Conservation (phyloP, 768 basidiomycete species). For the Tremella yokohamensis region DNA sequence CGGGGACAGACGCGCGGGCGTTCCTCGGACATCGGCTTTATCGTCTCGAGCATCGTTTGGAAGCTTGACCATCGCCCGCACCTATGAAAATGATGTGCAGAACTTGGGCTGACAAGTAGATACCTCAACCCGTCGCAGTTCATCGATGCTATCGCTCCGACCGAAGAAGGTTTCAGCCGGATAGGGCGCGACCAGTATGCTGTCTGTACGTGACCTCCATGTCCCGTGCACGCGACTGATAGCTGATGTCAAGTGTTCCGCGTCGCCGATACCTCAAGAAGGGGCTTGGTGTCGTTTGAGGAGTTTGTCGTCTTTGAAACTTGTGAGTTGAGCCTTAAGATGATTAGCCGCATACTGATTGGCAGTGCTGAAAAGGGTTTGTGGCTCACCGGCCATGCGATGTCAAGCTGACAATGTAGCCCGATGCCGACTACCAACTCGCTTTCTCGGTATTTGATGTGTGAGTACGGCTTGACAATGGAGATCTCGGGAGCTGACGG, state of each 20-base stretch:
- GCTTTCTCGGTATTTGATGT: constrained; percentile 94
- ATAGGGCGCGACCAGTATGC: constrained; percentile 85
- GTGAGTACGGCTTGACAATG: constrained; percentile 56
- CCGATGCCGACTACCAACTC: constrained; percentile 96
- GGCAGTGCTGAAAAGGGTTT: constrained; percentile 40
- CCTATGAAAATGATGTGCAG: not conserved
- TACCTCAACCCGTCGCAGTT: constrained; percentile 83
- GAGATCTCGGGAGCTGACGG: constrained; percentile 18
- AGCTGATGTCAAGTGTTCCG: constrained; percentile 40
- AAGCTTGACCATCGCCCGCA: too few relatives aligned
- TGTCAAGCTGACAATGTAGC: constrained; percentile 62
- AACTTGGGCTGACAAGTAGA: not conserved
- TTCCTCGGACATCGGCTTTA: too few relatives aligned
- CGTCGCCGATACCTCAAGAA: constrained; percentile 44
- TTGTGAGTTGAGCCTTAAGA: constrained; percentile 31
- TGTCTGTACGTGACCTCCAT: constrained; percentile 68
- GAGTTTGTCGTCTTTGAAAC: constrained; percentile 97
- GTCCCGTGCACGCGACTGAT: not conserved
- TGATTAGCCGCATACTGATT: constrained; percentile 1
- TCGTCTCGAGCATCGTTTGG: too few relatives aligned
- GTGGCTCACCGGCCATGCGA: not conserved
- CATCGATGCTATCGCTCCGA: constrained; percentile 90
- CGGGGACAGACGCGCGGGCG: too few relatives aligned
- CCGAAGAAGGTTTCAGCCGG: constrained; percentile 69
- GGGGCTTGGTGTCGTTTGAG: constrained; percentile 63